Evolutionary conservation across 768 basidiomycete genomes (phyloP).

Genomic region (Boletus pseudo-olivaceus): DNA sequence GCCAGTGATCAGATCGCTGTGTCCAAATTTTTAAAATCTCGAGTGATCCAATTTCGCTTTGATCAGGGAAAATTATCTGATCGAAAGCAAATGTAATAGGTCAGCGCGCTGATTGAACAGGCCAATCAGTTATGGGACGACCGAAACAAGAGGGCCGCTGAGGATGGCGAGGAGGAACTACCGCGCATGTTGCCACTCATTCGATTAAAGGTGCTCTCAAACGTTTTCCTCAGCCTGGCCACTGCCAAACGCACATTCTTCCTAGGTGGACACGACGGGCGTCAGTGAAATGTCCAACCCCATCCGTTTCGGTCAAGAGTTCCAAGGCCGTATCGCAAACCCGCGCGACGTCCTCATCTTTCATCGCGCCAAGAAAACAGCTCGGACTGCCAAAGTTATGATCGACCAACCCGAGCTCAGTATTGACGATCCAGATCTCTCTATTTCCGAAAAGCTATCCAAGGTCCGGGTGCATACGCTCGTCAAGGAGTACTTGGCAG

Average conservation of each 20-base stretch:
- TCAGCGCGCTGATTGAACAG: conserved; percentile 72
- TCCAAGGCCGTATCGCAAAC: conserved; percentile 87
- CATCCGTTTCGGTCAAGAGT: conserved; percentile 94
- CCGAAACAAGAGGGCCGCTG: conserved; percentile 39
- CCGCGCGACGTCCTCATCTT: conserved; percentile 92
- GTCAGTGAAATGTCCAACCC: conserved; percentile 93
- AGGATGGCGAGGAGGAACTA: conserved; percentile 58
- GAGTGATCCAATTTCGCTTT: conserved; percentile 41
- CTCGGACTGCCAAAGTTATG: conserved; percentile 48
- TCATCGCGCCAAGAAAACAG: conserved; percentile 69
- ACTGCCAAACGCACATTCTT: not conserved
- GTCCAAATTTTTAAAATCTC: conserved; percentile 70
- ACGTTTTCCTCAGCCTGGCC: not conserved
- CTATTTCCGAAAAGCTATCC: conserved; percentile 66
- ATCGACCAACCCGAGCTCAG: conserved; percentile 78
- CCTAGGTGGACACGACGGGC: conserved; percentile 84
- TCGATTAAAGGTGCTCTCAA: conserved; percentile 62
- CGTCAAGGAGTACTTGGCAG: conserved; percentile 87
- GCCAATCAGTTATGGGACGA: conserved; percentile 48
- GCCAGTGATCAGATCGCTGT: conserved; percentile 81
- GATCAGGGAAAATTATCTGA: conserved; percentile 1
- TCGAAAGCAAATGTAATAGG: conserved; percentile 38
- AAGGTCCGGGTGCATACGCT: conserved; percentile 85
- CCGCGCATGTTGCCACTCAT: conserved; percentile 82
- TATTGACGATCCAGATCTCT: conserved; percentile 71